Base-by-base conservation (phyloP, 345 rosid genomes). In the Aquilaria sinensis region DNA sequence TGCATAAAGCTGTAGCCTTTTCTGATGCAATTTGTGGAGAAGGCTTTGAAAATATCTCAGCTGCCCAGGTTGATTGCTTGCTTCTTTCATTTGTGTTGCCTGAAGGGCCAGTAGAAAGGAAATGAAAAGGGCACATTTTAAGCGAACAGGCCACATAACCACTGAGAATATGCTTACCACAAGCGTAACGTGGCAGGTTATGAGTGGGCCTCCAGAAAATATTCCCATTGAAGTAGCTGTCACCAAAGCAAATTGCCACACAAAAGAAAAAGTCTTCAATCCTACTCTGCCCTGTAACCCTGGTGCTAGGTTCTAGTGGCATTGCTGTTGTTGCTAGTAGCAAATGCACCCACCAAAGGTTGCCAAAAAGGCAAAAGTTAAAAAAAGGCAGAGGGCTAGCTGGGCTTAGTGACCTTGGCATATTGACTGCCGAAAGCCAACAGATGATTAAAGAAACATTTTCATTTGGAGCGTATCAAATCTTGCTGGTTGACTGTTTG, bases 341-440 rank as follows among this genome's bases (percentile, higher is more conserved):
- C 51, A 50, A 52, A 58, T 66, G 70, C 56, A 63, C 61, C 75
- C 66, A 67, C 65, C 73, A 10, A 67, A 58, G 61, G 9, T 32
- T 60, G 61, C 15, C 62, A 48, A 33, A 73, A 77, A 56, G 62
- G 69, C 53, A 31, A 68, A 51, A 61, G 54, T 59, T 56, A 67
- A 61, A 62, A 59, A 45, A 51, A 58, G n/a, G 30, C 41, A 10
- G n/a, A 54, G n/a, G 23, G 58, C 3, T 56, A 56, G 52, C 57
- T 29, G 47, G 23, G 33, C 65, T 49, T 47, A 73, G 72, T 70
- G 65, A 70, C 61, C 62, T 51, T 66, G 69, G 77, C 76, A 75
- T 53, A 67, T 48, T 67, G 51, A 61, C 30, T 7, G 33, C 55
- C 48, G 61, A 58, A 56, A 47, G 69, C 69, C 65, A 56, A 47